Evolutionary conservation across 495 filamentous ascomycete genomes (phyloP).

Genomic region (Xylaria cubensis): DNA sequence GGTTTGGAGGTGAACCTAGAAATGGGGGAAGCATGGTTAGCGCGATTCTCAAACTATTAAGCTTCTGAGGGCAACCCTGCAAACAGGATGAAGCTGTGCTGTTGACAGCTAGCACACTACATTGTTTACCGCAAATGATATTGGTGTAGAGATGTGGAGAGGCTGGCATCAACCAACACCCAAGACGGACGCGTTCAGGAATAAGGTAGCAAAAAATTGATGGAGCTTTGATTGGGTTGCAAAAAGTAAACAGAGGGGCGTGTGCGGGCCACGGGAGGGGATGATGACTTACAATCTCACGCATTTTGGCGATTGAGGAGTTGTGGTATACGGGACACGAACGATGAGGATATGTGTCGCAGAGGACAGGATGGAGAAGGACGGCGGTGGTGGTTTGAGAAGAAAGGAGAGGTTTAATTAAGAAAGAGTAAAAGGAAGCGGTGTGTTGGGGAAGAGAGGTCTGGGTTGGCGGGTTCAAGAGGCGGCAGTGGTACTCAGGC

Average conservation of each 20-base stretch:
- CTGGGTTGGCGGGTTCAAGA: constrained; percentile 22
- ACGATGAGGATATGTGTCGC: constrained; percentile 33
- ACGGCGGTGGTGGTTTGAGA: constrained; percentile 32
- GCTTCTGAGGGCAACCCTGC: background rate
- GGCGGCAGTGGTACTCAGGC: constrained; percentile 32
- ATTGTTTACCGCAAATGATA: background rate
- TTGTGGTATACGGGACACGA: constrained; percentile 38
- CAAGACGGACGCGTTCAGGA: constrained; percentile 69
- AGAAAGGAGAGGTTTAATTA: constrained; percentile 37
- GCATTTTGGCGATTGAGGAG: constrained; percentile 67
- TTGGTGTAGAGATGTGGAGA: constrained; percentile 45
- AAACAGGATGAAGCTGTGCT: background rate
- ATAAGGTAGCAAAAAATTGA: constrained; percentile 49
- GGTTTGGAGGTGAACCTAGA: constrained; percentile 98
- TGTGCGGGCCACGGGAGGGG: constrained; percentile 18
- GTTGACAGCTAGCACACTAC: background rate
- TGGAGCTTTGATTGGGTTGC: constrained; percentile 75
- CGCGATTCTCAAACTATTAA: constrained; percentile 21
- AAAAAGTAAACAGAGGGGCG: constrained; percentile 52
- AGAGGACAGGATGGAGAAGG: constrained; percentile 29
- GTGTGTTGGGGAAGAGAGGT: constrained; percentile 30
- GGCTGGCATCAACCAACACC: constrained; percentile 41
- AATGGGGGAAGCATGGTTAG: constrained; percentile 45
- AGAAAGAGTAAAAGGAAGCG: constrained; percentile 42
- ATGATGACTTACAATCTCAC: constrained; percentile 83